phyloP scores from a whole-genome alignment of 148 eudicot species.

The Camellia sinensis region DNA sequence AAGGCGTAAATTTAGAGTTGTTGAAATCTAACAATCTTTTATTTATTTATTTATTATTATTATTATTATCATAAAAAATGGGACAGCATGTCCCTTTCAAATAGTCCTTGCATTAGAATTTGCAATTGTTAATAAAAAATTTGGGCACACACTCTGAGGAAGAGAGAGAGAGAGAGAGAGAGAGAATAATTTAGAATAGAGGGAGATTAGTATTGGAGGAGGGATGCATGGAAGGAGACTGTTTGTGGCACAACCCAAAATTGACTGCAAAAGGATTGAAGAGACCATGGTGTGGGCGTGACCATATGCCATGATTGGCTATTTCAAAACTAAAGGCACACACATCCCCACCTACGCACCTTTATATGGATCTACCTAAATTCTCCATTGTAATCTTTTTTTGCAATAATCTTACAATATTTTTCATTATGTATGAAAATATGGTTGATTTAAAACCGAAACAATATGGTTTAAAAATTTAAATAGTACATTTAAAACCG shows the following conservation, averaged over 20 bases:
- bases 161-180: neutral
- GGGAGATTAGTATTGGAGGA: constrained; percentile 18
- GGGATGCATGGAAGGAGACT: constrained; percentile 39
- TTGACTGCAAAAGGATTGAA: constrained; percentile 9
- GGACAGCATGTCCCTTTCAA: neutral
- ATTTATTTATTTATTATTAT: neutral
- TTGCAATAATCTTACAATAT: too few relatives aligned
- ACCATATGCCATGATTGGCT: neutral
- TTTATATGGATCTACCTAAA: neutral
- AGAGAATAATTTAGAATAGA: neutral
- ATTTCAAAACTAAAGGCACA: constrained; percentile 5
- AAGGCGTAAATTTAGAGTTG: constrained; percentile 40
- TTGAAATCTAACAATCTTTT: constrained; percentile 15
- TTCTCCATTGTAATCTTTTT: too few relatives aligned
- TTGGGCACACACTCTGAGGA: neutral
- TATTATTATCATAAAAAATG: neutral
- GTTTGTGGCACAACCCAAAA: neutral
- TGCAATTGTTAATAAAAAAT: neutral
- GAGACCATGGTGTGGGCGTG: neutral
- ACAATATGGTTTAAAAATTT: too few relatives aligned
- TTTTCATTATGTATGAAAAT: too few relatives aligned
- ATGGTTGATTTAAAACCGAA: too few relatives aligned
- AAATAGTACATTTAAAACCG: too few relatives aligned
- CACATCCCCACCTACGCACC: constrained; percentile 10
- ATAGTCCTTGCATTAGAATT: neutral